phyloP scores from a whole-genome alignment of 768 basidiomycete species.

The Leccinellum rugosiceps region DNA sequence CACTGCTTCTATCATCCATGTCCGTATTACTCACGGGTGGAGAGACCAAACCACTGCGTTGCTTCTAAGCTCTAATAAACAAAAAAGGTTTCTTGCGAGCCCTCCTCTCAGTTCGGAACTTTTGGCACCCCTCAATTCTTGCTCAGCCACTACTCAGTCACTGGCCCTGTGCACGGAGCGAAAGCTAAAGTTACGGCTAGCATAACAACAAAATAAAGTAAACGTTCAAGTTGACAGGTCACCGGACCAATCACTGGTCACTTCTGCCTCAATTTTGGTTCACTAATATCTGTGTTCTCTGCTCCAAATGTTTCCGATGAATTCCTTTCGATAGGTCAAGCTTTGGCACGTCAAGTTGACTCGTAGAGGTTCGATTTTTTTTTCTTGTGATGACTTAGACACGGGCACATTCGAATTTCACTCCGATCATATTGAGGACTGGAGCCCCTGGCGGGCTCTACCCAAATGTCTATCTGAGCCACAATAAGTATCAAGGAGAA shows the following conservation, averaged over 20 bases:
- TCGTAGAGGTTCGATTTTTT: background rate
- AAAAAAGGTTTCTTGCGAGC: background rate
- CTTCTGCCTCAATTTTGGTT: slow-evolving; percentile 1
- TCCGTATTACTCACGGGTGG: slow-evolving; percentile 1
- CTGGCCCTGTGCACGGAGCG: slow-evolving; percentile 4
- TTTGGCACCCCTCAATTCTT: background rate
- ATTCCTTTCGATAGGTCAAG: background rate
- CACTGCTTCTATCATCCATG: background rate
- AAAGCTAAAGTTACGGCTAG: background rate
- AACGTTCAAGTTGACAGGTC: slow-evolving; percentile 2
- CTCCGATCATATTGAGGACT: background rate
- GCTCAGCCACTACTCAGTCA: background rate
- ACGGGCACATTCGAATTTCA: background rate
- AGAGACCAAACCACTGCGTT: background rate
- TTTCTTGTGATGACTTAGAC: background rate
- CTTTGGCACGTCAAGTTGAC: background rate
- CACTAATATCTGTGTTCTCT: background rate
- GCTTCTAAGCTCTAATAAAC: background rate
- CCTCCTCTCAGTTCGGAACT: slow-evolving; percentile 5
- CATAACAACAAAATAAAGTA: slow-evolving; percentile 1
- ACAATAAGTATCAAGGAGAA: slow-evolving; percentile 6
- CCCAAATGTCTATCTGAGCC: background rate
- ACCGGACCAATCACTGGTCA: background rate
- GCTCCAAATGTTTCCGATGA: background rate
- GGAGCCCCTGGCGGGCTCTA: background rate